A percentile compares a stretch with the other conserved stretches of the same genome.
Evolutionary conservation across 2,329 filamentous ascomycete genomes (phyloP).

Genomic region (Colletotrichum abscissum): DNA sequence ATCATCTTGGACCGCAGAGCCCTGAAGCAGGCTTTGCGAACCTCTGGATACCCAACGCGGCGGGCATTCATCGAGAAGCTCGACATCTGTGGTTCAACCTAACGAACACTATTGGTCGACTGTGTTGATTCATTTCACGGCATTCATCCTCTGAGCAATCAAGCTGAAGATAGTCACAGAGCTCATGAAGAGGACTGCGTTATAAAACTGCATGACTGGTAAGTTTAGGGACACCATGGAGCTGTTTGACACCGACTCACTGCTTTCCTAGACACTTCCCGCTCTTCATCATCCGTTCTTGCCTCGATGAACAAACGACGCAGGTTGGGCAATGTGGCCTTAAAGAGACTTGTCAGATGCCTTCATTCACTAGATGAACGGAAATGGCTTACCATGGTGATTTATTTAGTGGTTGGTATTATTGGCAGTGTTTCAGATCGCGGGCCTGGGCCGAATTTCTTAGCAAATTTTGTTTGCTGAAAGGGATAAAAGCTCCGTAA

Average conservation of each 20-base stretch:
- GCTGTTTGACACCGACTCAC: slow-evolving; percentile 63
- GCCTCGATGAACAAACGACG: slow-evolving; percentile 95
- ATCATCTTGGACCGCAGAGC: background rate
- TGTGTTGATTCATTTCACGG: slow-evolving; percentile 41
- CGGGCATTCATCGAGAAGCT: background rate
- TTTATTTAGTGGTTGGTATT: slow-evolving; percentile 7
- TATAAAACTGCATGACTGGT: slow-evolving; percentile 84
- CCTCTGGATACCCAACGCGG: background rate
- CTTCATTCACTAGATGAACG: background rate
- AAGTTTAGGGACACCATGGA: background rate
- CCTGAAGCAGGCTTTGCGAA: background rate
- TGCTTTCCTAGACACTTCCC: slow-evolving; percentile 91
- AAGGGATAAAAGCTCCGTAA: background rate
- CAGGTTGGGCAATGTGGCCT: slow-evolving; percentile 91
- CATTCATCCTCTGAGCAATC: slow-evolving; percentile 87
- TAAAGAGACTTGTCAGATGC: slow-evolving; percentile 21
- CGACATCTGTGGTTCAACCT: background rate
- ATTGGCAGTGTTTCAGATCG: background rate
- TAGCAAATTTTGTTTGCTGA: background rate
- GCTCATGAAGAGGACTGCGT: slow-evolving; percentile 95
- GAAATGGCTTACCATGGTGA: slow-evolving; percentile 21
- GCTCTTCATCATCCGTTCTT: slow-evolving; percentile 91
- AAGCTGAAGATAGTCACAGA: slow-evolving; percentile 95
- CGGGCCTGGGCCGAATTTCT: too few relatives aligned
- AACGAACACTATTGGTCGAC: background rate